Percentiles rank a stretch among this genome's conserved stretches.
phyloP scores from a whole-genome alignment of 257 asterid species.

The Datura wrightii region DNA sequence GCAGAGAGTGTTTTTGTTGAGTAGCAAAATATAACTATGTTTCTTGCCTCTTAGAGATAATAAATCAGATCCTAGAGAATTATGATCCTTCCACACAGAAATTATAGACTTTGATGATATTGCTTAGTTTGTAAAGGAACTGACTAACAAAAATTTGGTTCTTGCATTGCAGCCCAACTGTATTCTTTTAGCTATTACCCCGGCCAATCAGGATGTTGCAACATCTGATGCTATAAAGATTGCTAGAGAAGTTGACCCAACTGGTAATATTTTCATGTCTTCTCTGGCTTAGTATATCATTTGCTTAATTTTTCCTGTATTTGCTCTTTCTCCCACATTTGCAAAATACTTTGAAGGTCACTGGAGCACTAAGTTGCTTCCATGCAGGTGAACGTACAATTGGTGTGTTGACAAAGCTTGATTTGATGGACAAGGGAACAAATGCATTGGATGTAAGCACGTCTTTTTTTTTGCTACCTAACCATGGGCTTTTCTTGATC shows the following conservation, averaged over 20 bases:
- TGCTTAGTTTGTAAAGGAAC: conserved; percentile 20
- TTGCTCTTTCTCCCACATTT: background rate
- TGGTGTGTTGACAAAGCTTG: conserved; percentile 57
- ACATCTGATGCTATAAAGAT: conserved; percentile 59
- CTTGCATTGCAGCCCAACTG: conserved; percentile 48
- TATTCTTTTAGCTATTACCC: conserved; percentile 55
- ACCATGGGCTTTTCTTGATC: background rate
- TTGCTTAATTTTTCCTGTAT: background rate
- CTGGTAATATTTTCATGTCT: conserved; percentile 41
- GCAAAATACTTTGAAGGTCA: conserved; percentile 17
- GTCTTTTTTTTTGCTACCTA: background rate
- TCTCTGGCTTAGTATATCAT: background rate
- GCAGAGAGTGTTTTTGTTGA: background rate
- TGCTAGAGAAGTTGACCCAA: conserved; percentile 57
- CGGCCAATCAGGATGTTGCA: conserved; percentile 60
- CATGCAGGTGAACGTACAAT: conserved; percentile 53
- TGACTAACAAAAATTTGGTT: conserved; percentile 7
- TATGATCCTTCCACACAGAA: conserved; percentile 11
- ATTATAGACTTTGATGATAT: background rate
- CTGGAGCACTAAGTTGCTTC: background rate
- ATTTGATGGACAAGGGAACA: conserved; percentile 59
- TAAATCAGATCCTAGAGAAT: background rate
- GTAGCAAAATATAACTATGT: background rate
- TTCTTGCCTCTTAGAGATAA: conserved; percentile 14
- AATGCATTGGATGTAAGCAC: conserved; percentile 53